A percentile compares a stretch with the other conserved stretches of the same genome.
Conservation (phyloP, 192 early-diverging fungal genomes). For the Phlyctochytrium bullatum region DNA sequence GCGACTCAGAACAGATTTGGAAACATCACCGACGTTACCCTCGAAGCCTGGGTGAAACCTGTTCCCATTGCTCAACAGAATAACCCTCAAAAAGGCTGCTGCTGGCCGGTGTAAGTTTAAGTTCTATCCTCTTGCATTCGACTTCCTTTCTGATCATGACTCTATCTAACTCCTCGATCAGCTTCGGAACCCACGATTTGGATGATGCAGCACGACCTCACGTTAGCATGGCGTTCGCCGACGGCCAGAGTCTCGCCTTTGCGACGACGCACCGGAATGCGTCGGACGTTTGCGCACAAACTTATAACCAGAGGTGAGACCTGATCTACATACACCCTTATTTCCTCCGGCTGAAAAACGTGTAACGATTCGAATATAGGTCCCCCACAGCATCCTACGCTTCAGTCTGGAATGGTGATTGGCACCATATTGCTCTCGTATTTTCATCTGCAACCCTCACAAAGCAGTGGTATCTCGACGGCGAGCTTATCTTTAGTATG, state of each 20-base stretch:
- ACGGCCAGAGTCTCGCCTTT: background rate
- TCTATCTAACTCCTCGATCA: background rate
- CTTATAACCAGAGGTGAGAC: background rate
- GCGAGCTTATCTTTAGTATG: background rate
- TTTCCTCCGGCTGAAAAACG: too few relatives aligned
- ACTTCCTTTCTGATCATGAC: too few relatives aligned
- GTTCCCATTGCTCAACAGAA: background rate
- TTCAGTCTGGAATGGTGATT: slow-evolving; percentile 1
- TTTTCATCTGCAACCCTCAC: slow-evolving; percentile 3
- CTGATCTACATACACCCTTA: background rate
- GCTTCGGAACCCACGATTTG: background rate
- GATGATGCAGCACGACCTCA: background rate
- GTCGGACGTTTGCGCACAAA: background rate
- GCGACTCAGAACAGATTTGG: background rate
- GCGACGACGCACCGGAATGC: background rate
- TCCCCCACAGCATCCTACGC: background rate
- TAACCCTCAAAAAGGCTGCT: slow-evolving; percentile 13
- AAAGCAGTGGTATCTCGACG: slow-evolving; percentile 7
- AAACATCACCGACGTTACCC: background rate
- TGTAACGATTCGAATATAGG: too few relatives aligned
- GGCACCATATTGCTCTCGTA: slow-evolving; percentile 8
- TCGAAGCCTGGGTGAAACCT: background rate
- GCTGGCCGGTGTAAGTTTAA: slow-evolving; percentile 12
- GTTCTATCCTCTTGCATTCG: background rate
- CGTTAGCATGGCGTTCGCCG: background rate